Evolutionary conservation across 306 rosid species (phyloP).

Genomic region (Casuarina cunninghamiana): DNA sequence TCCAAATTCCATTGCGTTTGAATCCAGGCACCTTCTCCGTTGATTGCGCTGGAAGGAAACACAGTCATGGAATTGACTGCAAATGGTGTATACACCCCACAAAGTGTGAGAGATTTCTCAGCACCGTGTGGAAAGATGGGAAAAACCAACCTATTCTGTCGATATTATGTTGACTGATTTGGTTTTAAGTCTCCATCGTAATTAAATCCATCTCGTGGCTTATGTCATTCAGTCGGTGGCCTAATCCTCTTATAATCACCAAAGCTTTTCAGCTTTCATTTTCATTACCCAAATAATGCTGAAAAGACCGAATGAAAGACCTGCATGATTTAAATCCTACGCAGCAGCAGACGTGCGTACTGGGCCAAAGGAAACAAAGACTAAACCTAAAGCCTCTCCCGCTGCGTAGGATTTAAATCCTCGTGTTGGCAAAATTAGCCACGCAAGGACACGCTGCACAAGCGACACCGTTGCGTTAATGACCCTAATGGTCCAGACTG

Average conservation of each 20-base stretch:
- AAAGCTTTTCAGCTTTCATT: not conserved
- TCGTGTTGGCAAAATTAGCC: too few species aligned
- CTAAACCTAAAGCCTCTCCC: too few species aligned
- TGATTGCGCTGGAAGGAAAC: not conserved
- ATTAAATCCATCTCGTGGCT: slow-evolving; percentile 14
- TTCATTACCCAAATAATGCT: not conserved
- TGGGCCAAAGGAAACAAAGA: too few species aligned
- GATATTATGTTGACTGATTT: slow-evolving; percentile 1
- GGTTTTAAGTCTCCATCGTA: not conserved
- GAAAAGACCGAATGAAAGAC: too few species aligned
- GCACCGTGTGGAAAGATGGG: not conserved
- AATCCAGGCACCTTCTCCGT: not conserved
- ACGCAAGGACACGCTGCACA: too few species aligned
- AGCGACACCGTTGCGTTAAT: too few species aligned
- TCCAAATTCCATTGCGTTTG: too few species aligned
- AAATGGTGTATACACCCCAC: not conserved
- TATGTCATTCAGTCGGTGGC: slow-evolving; percentile 17
- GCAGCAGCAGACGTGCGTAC: too few species aligned
- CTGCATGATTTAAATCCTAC: too few species aligned
- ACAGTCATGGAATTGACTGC: not conserved
- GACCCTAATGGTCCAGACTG: too few species aligned
- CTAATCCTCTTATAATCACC: not conserved
- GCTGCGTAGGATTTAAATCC: too few species aligned
- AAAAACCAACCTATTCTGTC: not conserved
- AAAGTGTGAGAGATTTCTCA: not conserved